A percentile compares a stretch with the other conserved stretches of the same genome.
Conservation (phyloP, 805 yeast genomes). For the Candida pini region DNA sequence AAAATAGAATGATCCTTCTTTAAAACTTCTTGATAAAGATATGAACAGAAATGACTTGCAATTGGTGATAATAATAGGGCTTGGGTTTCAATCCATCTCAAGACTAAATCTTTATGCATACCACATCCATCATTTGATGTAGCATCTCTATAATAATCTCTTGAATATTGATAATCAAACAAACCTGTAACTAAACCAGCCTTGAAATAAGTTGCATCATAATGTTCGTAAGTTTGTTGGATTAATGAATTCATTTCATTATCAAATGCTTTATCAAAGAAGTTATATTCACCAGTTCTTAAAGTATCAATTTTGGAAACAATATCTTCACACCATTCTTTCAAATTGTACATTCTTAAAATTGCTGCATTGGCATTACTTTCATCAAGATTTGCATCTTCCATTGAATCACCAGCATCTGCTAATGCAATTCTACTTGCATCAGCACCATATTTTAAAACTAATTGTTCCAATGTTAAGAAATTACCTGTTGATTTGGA, state of each 20-base stretch:
- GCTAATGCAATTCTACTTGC: slow-evolving; percentile 96
- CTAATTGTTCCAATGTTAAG: slow-evolving; percentile 80
- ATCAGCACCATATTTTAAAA: slow-evolving; percentile 92
- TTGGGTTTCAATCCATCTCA: slow-evolving; percentile 82
- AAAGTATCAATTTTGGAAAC: slow-evolving; percentile 45
- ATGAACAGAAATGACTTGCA: slow-evolving; percentile 95
- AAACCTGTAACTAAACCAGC: slow-evolving; percentile 85
- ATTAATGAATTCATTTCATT: slow-evolving; percentile 86
- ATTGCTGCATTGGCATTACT: slow-evolving; percentile 96
- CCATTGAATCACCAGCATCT: slow-evolving; percentile 96
- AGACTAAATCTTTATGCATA: slow-evolving; percentile 81
- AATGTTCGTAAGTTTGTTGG: slow-evolving; percentile 67
- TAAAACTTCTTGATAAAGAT: slow-evolving; percentile 77
- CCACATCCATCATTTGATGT: slow-evolving; percentile 42
- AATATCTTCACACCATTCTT: slow-evolving; percentile 91
- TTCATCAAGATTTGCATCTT: slow-evolving; percentile 98
- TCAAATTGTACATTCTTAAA: slow-evolving; percentile 82
- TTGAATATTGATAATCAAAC: slow-evolving; percentile 89
- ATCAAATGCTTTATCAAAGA: slow-evolving; percentile 87
- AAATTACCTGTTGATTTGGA: slow-evolving; percentile 97
- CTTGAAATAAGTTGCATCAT: slow-evolving; percentile 72
- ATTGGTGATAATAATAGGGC: slow-evolving; percentile 81
- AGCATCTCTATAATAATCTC: slow-evolving; percentile 94
- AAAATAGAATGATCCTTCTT: slow-evolving; percentile 64
- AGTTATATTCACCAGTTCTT: slow-evolving; percentile 53